A percentile compares a stretch with the other conserved stretches of the same genome.
Conservation (phyloP, 345 rosid species). For the Mercurialis annua region DNA sequence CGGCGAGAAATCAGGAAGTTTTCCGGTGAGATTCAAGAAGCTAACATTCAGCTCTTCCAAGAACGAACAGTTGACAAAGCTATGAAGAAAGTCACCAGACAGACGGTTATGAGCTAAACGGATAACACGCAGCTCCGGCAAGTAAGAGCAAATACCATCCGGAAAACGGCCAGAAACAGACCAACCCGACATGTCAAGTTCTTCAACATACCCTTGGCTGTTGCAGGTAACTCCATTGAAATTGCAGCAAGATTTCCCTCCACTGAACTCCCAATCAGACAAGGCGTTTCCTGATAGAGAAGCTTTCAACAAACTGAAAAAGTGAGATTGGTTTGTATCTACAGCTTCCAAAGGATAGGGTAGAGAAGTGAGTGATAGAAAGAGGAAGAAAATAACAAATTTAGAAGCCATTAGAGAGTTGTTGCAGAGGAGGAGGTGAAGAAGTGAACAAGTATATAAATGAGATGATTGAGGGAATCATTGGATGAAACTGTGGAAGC, state of each 20-base stretch:
- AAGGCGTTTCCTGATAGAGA: conserved; percentile 51
- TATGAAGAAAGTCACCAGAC: conserved; percentile 45
- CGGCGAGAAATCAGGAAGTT: conserved; percentile 29
- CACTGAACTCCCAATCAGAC: conserved; percentile 55
- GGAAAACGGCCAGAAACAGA: conserved; percentile 68
- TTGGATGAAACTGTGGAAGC: conserved; percentile 31
- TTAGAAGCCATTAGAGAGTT: conserved; percentile 38
- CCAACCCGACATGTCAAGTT: conserved; percentile 56
- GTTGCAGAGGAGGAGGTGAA: conserved; percentile 38
- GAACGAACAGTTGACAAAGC: conserved; percentile 61
- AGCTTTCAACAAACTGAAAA: conserved; percentile 58
- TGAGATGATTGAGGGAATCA: conserved; percentile 36
- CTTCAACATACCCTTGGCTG: conserved; percentile 47
- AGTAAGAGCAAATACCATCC: conserved; percentile 52
- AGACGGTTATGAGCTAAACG: conserved; percentile 56
- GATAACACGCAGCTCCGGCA: conserved; percentile 65
- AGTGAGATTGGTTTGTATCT: conserved; percentile 42
- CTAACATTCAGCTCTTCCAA: conserved; percentile 43
- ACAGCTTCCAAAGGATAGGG: conserved; percentile 23
- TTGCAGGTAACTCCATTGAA: conserved; percentile 70
- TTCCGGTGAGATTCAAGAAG: conserved; percentile 15
- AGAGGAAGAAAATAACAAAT: conserved; percentile 23
- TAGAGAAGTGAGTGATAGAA: conserved; percentile 33
- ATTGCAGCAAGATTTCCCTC: conserved; percentile 47
- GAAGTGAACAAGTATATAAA: conserved; percentile 42